A percentile compares a stretch with the other conserved stretches of the same genome.
Evolutionary conservation across 1,139 yeast genomes (phyloP).

Genomic region (Kodamaea ohmeri): DNA sequence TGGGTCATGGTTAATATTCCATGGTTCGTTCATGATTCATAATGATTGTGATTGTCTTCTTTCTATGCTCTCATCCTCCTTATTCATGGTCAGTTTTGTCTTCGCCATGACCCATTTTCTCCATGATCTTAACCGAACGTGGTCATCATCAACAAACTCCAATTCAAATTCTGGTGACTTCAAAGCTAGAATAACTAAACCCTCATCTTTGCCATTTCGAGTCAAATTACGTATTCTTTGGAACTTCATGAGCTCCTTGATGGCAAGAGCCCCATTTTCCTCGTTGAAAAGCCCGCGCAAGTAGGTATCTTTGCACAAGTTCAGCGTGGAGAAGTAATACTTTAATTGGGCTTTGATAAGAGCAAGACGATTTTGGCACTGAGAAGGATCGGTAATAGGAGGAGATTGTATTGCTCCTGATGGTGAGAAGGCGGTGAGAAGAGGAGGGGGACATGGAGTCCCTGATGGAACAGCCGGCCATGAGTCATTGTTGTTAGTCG

Average conservation of each 20-base stretch:
- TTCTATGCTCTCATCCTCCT: too few species aligned
- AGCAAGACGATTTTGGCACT: too few species aligned
- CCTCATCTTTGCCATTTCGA: constrained; percentile 19
- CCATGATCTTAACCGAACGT: constrained; percentile 20
- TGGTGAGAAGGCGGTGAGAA: too few species aligned
- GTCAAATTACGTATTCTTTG: constrained; percentile 21
- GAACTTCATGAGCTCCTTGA: constrained; percentile 20
- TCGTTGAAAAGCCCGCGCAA: constrained; percentile 22
- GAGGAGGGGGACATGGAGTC: too few species aligned
- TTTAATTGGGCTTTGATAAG: constrained; percentile 20
- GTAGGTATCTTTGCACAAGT: constrained; percentile 25
- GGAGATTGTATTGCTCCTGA: too few species aligned
- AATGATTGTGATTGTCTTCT: too few species aligned
- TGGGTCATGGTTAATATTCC: too few species aligned
- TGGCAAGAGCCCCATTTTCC: constrained; percentile 19
- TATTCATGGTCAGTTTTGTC: too few species aligned
- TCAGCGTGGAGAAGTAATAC: constrained; percentile 28
- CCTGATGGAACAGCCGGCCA: too few species aligned
- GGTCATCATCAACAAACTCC: constrained; percentile 18
- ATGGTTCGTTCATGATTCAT: too few species aligned
- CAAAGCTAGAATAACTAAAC: constrained; percentile 17
- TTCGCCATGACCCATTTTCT: constrained; percentile 16
- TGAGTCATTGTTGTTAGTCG: too few species aligned
- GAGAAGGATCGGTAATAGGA: too few species aligned
- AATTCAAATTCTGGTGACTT: constrained; percentile 15